Conservation (phyloP, 1,284 basidiomycete genomes). For the Takashimella koratensis region DNA sequence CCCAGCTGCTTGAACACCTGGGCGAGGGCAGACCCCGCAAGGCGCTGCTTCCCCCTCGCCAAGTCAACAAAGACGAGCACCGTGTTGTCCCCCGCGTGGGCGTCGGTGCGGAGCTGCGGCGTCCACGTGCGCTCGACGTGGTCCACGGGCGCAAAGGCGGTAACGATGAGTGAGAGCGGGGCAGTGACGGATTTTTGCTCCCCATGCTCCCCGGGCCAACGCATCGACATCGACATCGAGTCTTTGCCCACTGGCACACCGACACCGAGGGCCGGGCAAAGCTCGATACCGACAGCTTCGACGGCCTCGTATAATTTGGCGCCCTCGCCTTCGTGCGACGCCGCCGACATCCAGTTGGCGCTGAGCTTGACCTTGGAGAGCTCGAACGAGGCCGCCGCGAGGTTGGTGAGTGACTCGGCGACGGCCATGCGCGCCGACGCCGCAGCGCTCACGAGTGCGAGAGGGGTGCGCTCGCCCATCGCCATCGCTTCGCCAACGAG, state of each 20-base stretch:
- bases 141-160: slow-evolving; percentile 86
- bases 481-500: slow-evolving; percentile 92
- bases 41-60: slow-evolving; percentile 72
- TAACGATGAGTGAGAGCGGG: slow-evolving; percentile 88
- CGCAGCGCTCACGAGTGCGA: slow-evolving; percentile 80
- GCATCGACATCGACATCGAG: slow-evolving; percentile 99
- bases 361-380: slow-evolving; percentile 82
- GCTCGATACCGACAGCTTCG: slow-evolving; percentile 83
- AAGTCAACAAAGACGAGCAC: slow-evolving; percentile 87
- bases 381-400: slow-evolving; percentile 74
- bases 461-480: slow-evolving; percentile 91
- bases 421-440: slow-evolving; percentile 96
- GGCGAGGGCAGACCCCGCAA: slow-evolving; percentile 91
- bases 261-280: slow-evolving; percentile 91
- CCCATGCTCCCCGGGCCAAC: slow-evolving; percentile 65
- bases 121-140: slow-evolving; percentile 86
- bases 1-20: slow-evolving; percentile 95
- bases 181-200: slow-evolving; percentile 78
- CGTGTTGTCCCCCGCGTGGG: slow-evolving; percentile 52
- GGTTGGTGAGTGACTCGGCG: slow-evolving; percentile 89
- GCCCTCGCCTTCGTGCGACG: slow-evolving; percentile 85
- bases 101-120: slow-evolving; percentile 71
- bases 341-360: slow-evolving; percentile 99
- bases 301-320: slow-evolving; percentile 89
- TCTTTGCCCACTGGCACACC: slow-evolving; percentile 98